Evolutionary conservation across 2,329 filamentous ascomycete genomes (phyloP), one percentile per base, ranked within the genome.

Genomic region (Neurospora sp.): DNA sequence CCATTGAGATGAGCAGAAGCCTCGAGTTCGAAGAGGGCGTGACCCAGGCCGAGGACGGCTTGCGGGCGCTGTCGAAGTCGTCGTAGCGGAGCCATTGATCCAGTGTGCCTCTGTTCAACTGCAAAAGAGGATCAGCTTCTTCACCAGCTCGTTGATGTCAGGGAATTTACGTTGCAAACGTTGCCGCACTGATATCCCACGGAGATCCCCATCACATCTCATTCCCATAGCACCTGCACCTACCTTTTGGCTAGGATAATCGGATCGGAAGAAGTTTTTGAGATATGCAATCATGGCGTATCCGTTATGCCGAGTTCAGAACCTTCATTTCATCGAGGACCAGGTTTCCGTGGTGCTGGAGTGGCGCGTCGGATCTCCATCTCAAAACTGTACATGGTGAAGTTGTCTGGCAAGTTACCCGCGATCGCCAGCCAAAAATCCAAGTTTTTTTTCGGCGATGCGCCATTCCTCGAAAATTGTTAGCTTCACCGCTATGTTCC

Each of bases 1-100:
- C 91, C 10, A 85, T 87, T 69, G 84, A 84, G 23, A 78, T 95
- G 78, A 86, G 87, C 72, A 82, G 81, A 74, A 83, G 82, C 73
- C 77, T 89, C 66, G 83, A 81, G 0, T 88, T 89, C 71, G 75
- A 81, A 0, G 80, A 84, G 2, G 88, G 86, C 0, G 79, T 86
- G 9, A 77, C 77, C 68, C 85, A 87, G 75, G 86, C 87, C 1
- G 80, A 86, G 68, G 81, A 82, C 15, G 86, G 85, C 0, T 76
- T 90, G 67, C 62, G 70, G 28, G 69, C 68, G 17, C 71, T 76
- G 40, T 42, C 72, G 39, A 62, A 42, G 39, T 39, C 69, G 46
- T 28, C 28, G 28, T 62, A 62, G 23, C 28, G 52, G 28, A 17
- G 23, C 15, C 13, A 15, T 28, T 15, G 15, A 10, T 28, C 4